Evolutionary conservation across 2,329 filamentous ascomycete species (phyloP).

Genomic region (Pseudocercospora crystallina): DNA sequence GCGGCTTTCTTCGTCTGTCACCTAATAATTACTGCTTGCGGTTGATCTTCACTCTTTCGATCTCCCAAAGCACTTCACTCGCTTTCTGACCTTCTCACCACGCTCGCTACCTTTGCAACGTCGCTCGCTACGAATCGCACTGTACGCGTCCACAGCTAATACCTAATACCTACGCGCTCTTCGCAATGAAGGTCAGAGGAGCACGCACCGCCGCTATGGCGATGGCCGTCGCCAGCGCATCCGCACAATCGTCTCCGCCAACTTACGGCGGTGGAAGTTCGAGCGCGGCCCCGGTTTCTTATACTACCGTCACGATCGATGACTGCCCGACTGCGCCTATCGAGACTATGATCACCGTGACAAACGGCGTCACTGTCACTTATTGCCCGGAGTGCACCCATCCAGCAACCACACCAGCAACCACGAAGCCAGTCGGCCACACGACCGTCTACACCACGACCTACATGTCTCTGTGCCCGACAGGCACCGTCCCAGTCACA

Average conservation of each 20-base stretch:
- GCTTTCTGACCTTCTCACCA: conserved; percentile 8
- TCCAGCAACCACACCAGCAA: conserved; percentile 3
- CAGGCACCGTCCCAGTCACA: conserved; percentile 32
- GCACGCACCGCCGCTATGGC: conserved; percentile 6
- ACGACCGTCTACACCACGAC: conserved; percentile 39
- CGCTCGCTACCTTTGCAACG: conserved; percentile 10
- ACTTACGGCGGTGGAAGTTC: conserved; percentile 7
- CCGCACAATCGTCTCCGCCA: conserved; percentile 9
- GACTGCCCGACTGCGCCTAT: conserved; percentile 33
- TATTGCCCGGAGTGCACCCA: conserved; percentile 37
- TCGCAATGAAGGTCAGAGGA: conserved; percentile 17
- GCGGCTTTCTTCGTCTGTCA: conserved; percentile 19
- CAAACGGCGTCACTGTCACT: conserved; percentile 36
- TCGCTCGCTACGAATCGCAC: conserved; percentile 1
- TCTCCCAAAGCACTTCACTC: conserved; percentile 13
- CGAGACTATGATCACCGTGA: conserved; percentile 37
- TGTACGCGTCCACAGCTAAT: conserved; percentile 5
- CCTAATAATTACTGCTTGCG: conserved; percentile 23
- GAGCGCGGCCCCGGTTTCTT: conserved; percentile 26
- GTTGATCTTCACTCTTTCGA: conserved; percentile 21
- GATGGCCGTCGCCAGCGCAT: conserved; percentile 21
- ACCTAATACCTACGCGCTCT: background rate
- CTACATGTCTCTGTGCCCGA: conserved; percentile 37
- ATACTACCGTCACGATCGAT: conserved; percentile 35
- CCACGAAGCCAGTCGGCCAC: conserved; percentile 24